phyloP scores from a whole-genome alignment of 2,329 filamentous ascomycete species.

The Aureobasidium sp. region DNA sequence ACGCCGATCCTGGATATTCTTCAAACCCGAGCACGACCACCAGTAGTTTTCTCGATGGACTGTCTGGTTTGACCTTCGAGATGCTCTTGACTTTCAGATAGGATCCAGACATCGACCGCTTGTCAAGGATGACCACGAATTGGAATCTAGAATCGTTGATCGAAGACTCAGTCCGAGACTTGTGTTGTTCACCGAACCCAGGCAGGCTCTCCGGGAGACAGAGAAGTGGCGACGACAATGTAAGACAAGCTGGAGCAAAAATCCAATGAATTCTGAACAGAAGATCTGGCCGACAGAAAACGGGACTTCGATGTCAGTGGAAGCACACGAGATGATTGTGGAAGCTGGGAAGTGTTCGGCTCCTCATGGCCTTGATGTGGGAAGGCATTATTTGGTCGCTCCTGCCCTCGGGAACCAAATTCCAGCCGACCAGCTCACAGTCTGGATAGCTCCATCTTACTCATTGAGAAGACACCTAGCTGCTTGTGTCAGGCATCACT shows the following conservation, averaged over 20 bases:
- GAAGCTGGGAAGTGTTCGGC: background rate
- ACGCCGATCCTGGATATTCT: background rate
- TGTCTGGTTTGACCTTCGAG: background rate
- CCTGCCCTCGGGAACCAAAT: background rate
- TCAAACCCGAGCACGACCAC: too few relatives aligned
- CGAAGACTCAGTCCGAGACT: too few relatives aligned
- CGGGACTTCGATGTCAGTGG: background rate
- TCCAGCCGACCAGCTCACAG: background rate
- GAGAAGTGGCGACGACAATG: background rate
- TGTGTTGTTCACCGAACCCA: too few relatives aligned
- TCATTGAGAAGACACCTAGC: background rate
- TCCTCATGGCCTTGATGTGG: background rate
- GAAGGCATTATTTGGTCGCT: background rate
- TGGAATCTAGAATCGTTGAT: background rate
- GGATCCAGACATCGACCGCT: background rate
- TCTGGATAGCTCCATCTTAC: too few relatives aligned
- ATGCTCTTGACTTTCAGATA: too few relatives aligned
- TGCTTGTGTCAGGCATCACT: background rate
- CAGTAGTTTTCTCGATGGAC: too few relatives aligned
- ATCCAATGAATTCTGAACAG: background rate
- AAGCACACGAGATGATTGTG: background rate
- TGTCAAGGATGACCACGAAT: too few relatives aligned
- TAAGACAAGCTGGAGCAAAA: background rate
- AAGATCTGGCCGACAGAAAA: too few relatives aligned
- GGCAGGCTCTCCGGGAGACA: too few relatives aligned